phyloP scores from a whole-genome alignment of 1,284 basidiomycete genomes.

The Fomes fomentarius region DNA sequence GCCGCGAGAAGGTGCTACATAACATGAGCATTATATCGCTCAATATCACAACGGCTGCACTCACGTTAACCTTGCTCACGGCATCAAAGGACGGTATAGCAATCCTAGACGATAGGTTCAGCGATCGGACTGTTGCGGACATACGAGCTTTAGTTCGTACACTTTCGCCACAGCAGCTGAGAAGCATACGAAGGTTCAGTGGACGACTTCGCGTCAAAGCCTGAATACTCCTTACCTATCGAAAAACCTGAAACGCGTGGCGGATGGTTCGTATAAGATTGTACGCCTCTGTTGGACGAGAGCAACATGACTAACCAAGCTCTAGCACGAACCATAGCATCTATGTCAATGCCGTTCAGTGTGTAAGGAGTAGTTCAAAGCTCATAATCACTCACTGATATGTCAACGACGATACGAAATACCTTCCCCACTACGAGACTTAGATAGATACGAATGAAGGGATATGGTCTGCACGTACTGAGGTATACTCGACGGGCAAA shows the following conservation, averaged over 20 bases:
- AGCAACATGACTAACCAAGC: background rate
- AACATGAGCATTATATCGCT: background rate
- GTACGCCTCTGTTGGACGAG: background rate
- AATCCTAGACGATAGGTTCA: background rate
- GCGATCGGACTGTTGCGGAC: background rate
- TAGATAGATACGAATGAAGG: background rate
- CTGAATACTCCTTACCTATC: background rate
- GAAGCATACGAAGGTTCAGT: background rate
- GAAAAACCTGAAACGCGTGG: background rate
- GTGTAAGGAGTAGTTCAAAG: background rate
- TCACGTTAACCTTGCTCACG: background rate
- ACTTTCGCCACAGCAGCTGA: background rate
- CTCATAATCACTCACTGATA: constrained; percentile 2
- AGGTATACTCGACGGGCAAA: constrained; percentile 4
- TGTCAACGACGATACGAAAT: background rate
- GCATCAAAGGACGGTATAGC: background rate
- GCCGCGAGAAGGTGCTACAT: background rate
- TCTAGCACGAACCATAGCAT: background rate
- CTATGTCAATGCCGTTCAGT: background rate
- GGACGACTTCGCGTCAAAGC: background rate
- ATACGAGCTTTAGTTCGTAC: background rate
- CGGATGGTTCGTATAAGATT: background rate
- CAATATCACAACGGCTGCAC: background rate
- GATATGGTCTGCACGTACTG: background rate
- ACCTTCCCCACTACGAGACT: background rate